phyloP scores from a whole-genome alignment of 768 basidiomycete genomes.

The Chlorophyllum brunneum region DNA sequence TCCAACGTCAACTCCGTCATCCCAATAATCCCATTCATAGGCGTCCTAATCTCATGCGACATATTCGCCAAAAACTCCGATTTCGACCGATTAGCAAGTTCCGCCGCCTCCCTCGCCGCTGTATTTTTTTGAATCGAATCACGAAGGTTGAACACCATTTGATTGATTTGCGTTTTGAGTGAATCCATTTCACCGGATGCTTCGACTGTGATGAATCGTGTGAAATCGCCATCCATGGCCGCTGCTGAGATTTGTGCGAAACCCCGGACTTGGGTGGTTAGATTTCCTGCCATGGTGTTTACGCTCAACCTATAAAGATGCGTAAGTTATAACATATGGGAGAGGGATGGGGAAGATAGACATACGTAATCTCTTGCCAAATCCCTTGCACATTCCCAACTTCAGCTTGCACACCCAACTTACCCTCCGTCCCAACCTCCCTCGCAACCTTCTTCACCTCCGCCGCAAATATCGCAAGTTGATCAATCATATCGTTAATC shows the following conservation, averaged over 20 bases:
- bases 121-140: slow-evolving; percentile 99
- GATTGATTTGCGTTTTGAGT: slow-evolving; percentile 97
- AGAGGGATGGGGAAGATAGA: slow-evolving; percentile 16
- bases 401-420: slow-evolving; percentile 95
- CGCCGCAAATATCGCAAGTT: slow-evolving; percentile 51
- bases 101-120: slow-evolving; percentile 93
- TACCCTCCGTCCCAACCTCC: slow-evolving; percentile 98
- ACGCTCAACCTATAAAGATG: slow-evolving; percentile 71
- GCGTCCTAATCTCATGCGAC: slow-evolving; percentile 97
- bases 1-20: slow-evolving; percentile 98
- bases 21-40: slow-evolving; percentile 99
- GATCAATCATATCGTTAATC: slow-evolving; percentile 84
- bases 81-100: slow-evolving; percentile 96
- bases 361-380: slow-evolving; percentile 98
- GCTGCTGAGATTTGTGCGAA: slow-evolving; percentile 99
- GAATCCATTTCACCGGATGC: slow-evolving; percentile 99
- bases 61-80: slow-evolving; percentile 99
- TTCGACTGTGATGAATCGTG: slow-evolving; percentile 98
- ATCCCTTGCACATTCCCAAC: slow-evolving; percentile 96
- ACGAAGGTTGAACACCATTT: slow-evolving; percentile 97
- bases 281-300: slow-evolving; percentile 95
- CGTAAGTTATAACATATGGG: background rate
- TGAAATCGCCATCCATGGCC: slow-evolving; percentile 98
- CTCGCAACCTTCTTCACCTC: slow-evolving; percentile 91
- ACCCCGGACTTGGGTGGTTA: slow-evolving; percentile 98